Percentiles rank a stretch among this genome's conserved stretches.
Conservation (phyloP, 805 yeast genomes). For the Candida suzukii region DNA sequence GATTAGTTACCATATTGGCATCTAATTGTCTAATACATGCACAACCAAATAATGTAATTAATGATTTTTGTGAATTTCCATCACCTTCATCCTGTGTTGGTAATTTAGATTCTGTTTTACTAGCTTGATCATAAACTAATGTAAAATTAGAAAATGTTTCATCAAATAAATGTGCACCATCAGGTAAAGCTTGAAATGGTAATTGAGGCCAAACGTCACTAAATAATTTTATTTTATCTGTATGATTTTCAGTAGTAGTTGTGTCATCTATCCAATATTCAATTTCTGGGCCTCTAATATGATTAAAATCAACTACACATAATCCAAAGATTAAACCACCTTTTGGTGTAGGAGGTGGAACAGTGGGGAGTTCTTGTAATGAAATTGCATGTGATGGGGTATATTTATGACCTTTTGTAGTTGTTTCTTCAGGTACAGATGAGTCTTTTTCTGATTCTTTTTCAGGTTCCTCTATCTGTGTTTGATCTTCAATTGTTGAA, state of each 20-base stretch:
- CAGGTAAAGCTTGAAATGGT: slow-evolving; percentile 94
- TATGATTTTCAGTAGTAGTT: slow-evolving; percentile 24
- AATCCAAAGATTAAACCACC: slow-evolving; percentile 60
- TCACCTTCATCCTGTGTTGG: slow-evolving; percentile 20
- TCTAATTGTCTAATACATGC: slow-evolving; percentile 85
- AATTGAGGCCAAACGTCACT: slow-evolving; percentile 68
- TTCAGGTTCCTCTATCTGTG: neutral
- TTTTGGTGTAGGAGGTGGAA: neutral
- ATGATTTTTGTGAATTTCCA: slow-evolving; percentile 16
- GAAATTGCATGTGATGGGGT: neutral
- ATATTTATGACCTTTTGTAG: neutral
- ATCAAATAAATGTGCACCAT: slow-evolving; percentile 89
- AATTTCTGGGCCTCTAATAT: slow-evolving; percentile 85
- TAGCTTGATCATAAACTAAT: slow-evolving; percentile 57
- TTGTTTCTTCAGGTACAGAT: neutral
- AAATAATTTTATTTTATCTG: slow-evolving; percentile 23
- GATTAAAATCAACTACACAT: slow-evolving; percentile 90
- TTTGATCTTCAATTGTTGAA: neutral
- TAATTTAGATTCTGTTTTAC: slow-evolving; percentile 37
- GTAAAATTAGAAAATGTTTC: slow-evolving; percentile 93
- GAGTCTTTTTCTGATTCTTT: neutral
- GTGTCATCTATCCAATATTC: slow-evolving; percentile 73
- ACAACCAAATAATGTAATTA: slow-evolving; percentile 80
- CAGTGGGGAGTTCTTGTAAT: neutral
- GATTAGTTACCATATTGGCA: slow-evolving; percentile 42